Percentiles rank a stretch among this genome's conserved stretches.
Evolutionary conservation across 2,329 filamentous ascomycete genomes (phyloP).

Genomic region (Paracamarosporium sp.): DNA sequence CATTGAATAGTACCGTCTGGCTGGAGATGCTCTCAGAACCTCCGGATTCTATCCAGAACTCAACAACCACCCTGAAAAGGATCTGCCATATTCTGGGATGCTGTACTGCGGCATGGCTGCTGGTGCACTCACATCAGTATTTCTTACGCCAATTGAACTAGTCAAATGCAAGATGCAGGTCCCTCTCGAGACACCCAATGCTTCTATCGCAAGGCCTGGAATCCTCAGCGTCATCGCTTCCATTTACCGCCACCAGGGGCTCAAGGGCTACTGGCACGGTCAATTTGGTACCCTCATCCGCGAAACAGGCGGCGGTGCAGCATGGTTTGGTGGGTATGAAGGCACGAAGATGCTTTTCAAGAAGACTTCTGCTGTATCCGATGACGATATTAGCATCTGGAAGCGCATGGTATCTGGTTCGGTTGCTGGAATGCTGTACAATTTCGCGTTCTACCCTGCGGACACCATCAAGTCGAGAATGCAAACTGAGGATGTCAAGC

Average conservation of each 20-base stretch:
- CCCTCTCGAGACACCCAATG: slow-evolving; percentile 53
- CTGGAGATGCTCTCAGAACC: slow-evolving; percentile 68
- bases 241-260: slow-evolving; percentile 81
- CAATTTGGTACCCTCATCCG: slow-evolving; percentile 92
- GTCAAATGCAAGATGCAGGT: slow-evolving; percentile 99
- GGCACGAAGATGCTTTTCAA: slow-evolving; percentile 72
- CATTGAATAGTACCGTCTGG: slow-evolving; percentile 51
- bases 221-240: slow-evolving; percentile 76
- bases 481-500: slow-evolving; percentile 81
- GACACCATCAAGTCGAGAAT: slow-evolving; percentile 98
- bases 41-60: slow-evolving; percentile 60
- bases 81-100: slow-evolving; percentile 76
- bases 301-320: slow-evolving; percentile 89
- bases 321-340: slow-evolving; percentile 77
- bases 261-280: slow-evolving; percentile 92
- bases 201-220: slow-evolving; percentile 59
- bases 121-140: slow-evolving; percentile 86
- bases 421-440: slow-evolving; percentile 89
- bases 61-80: slow-evolving; percentile 50
- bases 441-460: slow-evolving; percentile 95
- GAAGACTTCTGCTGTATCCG: slow-evolving; percentile 51
- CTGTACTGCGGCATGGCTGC: slow-evolving; percentile 83
- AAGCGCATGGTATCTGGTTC: slow-evolving; percentile 90
- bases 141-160: slow-evolving; percentile 93
- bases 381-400: slow-evolving; percentile 73